Conservation (phyloP, 2,329 filamentous ascomycete genomes). For the Phoma sp. region DNA sequence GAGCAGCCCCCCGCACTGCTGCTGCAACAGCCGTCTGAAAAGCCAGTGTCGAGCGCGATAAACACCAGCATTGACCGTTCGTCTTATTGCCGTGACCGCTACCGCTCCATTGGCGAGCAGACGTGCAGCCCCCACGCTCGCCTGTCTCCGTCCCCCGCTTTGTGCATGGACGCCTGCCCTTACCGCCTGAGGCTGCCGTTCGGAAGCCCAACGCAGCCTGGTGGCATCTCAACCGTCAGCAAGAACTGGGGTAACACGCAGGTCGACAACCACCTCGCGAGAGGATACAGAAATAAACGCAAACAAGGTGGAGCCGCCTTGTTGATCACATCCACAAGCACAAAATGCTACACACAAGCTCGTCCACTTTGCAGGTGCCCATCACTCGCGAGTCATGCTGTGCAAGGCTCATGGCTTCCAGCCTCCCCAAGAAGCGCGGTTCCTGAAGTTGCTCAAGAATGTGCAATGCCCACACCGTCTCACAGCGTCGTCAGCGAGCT, state of each 20-base stretch:
- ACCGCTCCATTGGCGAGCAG: not conserved
- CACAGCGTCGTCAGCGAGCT: not conserved
- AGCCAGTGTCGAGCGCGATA: not conserved
- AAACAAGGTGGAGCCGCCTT: conserved; percentile 3
- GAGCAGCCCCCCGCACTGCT: not conserved
- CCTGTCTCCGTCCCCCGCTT: conserved; percentile 18
- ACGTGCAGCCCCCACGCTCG: conserved; percentile 18
- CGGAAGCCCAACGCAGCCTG: not conserved
- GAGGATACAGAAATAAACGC: too few species aligned
- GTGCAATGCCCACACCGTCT: not conserved
- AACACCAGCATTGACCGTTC: conserved; percentile 5
- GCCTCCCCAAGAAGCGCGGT: not conserved
- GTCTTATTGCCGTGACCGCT: not conserved
- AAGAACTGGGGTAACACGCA: too few species aligned
- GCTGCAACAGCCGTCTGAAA: not conserved
- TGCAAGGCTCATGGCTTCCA: not conserved
- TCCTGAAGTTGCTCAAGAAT: not conserved
- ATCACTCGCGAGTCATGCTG: conserved; percentile 2
- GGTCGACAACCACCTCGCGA: not conserved
- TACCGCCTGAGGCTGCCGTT: conserved; percentile 14
- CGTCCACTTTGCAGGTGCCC: conserved; percentile 6
- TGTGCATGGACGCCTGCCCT: conserved; percentile 10
- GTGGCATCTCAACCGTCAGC: not conserved
- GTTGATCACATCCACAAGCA: conserved; percentile 10
- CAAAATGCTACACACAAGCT: conserved; percentile 4